A percentile compares a stretch with the other conserved stretches of the same genome.
phyloP scores from a whole-genome alignment of 306 rosid species.

The Pterocarpus macrocarpus region DNA sequence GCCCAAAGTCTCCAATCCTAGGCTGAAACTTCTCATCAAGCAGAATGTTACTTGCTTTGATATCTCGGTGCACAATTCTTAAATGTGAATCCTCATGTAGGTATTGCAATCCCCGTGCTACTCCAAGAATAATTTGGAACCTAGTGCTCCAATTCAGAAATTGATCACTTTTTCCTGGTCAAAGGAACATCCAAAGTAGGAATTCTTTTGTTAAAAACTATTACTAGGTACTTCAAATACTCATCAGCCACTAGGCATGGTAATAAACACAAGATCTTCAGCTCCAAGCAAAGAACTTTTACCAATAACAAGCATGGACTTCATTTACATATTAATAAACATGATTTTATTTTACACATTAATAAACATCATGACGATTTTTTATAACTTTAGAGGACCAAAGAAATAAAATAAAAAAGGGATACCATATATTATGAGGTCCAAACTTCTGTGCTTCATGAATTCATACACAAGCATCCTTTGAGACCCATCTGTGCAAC shows the following conservation, averaged over 20 bases:
- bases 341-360: not conserved
- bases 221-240: not conserved
- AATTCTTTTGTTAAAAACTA: not conserved
- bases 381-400: too few species aligned
- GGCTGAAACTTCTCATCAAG: constrained; percentile 87
- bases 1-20: constrained; percentile 91
- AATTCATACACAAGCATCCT: constrained; percentile 89
- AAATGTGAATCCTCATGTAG: constrained; percentile 91
- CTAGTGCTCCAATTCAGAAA: constrained; percentile 78
- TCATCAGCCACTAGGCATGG: not conserved
- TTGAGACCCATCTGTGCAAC: constrained; percentile 85
- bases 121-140: constrained; percentile 80
- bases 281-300: too few species aligned
- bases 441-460: constrained; percentile 85
- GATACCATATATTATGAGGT: constrained; percentile 71
- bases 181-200: constrained; percentile 14
- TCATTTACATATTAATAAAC: not conserved
- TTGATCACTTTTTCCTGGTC: constrained; percentile 63
- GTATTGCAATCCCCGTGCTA: constrained; percentile 90
- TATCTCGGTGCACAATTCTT: constrained; percentile 88
- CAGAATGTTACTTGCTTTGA: constrained; percentile 96
- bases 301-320: not conserved
- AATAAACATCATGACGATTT: constrained; percentile 10
- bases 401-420: constrained; percentile 16
- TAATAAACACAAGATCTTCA: too few species aligned